Evolutionary conservation across 345 rosid species (phyloP).

Genomic region (Geranium brycei): DNA sequence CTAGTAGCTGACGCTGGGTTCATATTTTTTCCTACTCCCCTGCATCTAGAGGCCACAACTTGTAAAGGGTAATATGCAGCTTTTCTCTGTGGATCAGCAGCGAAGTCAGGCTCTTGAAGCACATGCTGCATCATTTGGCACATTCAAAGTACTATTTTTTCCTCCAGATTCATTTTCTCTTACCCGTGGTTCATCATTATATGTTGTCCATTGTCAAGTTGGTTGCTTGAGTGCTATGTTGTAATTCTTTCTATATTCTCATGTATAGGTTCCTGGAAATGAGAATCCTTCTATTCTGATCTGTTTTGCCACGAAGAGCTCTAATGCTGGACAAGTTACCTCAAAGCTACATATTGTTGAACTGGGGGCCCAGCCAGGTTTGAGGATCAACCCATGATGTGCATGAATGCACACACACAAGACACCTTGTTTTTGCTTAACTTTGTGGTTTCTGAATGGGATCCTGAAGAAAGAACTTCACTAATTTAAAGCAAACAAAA

Average conservation of each 20-base stretch:
- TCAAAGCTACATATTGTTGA: constrained; percentile 93
- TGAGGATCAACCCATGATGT: neutral
- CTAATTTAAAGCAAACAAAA: too few relatives aligned
- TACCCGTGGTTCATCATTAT: neutral
- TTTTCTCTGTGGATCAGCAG: constrained; percentile 89
- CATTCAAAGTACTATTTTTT: constrained; percentile 42
- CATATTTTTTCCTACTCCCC: neutral
- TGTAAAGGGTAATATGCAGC: constrained; percentile 93
- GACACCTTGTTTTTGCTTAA: neutral
- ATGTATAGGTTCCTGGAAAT: constrained; percentile 71
- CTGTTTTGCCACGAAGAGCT: constrained; percentile 76
- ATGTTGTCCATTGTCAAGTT: neutral
- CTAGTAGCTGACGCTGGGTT: neutral
- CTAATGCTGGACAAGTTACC: constrained; percentile 81
- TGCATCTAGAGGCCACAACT: constrained; percentile 64
- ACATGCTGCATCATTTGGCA: constrained; percentile 97
- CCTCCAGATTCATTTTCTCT: neutral
- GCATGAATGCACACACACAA: neutral
- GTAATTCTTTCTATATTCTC: neutral
- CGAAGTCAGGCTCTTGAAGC: constrained; percentile 99
- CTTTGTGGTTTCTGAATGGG: neutral
- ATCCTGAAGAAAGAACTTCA: neutral
- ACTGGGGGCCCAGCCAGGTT: constrained; percentile 97
- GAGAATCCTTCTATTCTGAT: constrained; percentile 86
- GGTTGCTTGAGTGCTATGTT: neutral